Conservation (phyloP, 2,329 filamentous ascomycete genomes). For the Neopestalotiopsis rosae region DNA sequence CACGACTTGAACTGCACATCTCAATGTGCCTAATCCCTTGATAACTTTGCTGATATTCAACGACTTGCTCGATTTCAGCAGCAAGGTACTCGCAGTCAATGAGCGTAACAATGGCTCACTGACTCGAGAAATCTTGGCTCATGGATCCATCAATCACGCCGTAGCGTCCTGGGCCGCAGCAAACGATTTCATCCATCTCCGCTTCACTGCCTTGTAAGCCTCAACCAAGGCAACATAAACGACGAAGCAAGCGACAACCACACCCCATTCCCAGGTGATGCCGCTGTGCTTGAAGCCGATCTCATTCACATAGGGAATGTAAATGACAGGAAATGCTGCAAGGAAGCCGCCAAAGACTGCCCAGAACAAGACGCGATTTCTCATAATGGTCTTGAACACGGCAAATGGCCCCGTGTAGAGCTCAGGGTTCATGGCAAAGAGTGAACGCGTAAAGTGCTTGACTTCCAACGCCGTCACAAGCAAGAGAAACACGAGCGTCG, state of each 20-base stretch:
- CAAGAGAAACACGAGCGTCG: conserved; percentile 70
- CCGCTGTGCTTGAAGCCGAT: conserved; percentile 72
- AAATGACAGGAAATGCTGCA: conserved; percentile 67
- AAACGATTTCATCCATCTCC: conserved; percentile 40
- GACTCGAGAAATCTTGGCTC: not conserved
- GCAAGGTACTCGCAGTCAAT: too few species aligned
- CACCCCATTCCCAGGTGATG: conserved; percentile 75
- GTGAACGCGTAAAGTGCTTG: conserved; percentile 71
- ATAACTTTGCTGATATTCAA: too few species aligned
- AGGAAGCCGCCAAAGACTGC: conserved; percentile 65
- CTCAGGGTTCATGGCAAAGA: conserved; percentile 70
- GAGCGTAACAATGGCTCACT: too few species aligned
- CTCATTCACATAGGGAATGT: conserved; percentile 70
- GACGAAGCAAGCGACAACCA: conserved; percentile 64
- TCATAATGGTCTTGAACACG: conserved; percentile 66
- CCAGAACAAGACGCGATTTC: conserved; percentile 72
- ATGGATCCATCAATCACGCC: not conserved
- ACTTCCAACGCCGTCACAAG: conserved; percentile 77
- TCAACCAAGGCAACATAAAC: conserved; percentile 70
- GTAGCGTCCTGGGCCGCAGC: not conserved
- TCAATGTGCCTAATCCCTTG: too few species aligned
- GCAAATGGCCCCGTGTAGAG: conserved; percentile 54
- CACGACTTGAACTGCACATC: too few species aligned
- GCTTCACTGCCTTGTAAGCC: conserved; percentile 72
- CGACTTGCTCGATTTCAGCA: too few species aligned